Evolutionary conservation across 306 rosid genomes (phyloP), one percentile per base, ranked within the genome.

Genomic region (Quercus variabilis): DNA sequence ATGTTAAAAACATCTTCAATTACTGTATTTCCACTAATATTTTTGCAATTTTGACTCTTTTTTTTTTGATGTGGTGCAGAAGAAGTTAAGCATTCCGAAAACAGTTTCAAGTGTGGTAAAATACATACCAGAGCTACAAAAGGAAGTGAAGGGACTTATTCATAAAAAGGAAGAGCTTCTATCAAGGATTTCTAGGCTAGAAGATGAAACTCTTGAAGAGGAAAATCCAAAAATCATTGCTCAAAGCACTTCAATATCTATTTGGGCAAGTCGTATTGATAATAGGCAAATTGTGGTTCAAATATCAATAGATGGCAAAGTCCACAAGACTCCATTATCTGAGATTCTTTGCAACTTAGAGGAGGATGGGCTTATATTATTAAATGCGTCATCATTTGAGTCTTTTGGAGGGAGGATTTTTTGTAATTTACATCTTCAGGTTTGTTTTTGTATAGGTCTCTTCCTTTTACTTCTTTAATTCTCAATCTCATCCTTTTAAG

Each of bases 91-190:
- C 83, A 89, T 86, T 59, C 98, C 97, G 0, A 78, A 83, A 4
- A 90, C 92, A 69, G 81, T 93, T 79, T 89, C 93, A 0, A 81
- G 77, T 11, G 92, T 85, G 3, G 38, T 91, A 28, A 88, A 85
- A 5, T 91, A 90, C 83, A 88, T 93, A 78, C 97, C 97, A 1
- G 92, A 90, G 80, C 85, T 93, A 13, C 89, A 88, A 14, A 72
- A 83, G 33, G 89, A 90, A 71, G 91, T 91, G 59, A 79, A 86
- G 75, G 91, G 60, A 35, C 86, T 93, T 33, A 73, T 63, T 1
- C 76, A 65, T 80, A 93, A 87, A 59, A 91, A 87, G 74, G 92
- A 87, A 46, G 92, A 83, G 79, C 86, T 90, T 23, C 74, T 90
- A 13, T 67, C 55, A 51, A 62, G 46, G 69, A n/a, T 73, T 46